Base-by-base conservation (phyloP, 306 rosid genomes). In the Cicer judaicum region DNA sequence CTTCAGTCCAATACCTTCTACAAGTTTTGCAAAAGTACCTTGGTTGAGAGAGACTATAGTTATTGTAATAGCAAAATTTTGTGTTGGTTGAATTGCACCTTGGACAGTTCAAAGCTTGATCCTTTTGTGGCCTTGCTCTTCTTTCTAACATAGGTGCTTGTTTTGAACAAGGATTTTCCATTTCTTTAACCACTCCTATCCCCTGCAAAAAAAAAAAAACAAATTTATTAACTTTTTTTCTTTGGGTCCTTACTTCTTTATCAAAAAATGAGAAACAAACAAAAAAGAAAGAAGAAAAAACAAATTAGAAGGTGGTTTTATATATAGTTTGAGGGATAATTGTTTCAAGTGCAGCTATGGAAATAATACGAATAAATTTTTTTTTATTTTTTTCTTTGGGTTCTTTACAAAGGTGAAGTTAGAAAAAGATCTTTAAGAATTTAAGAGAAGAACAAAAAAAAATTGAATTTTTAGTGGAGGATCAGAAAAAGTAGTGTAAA, bases 1-100 rank as follows among this genome's bases (percentile, higher is more conserved):
- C 99, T 53, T 90, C 96, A 74, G 99, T 95, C 99, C 99, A 95
- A 73, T 95, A 95, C 90, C 99, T 92, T 68, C 96, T 73, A 75
- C 99, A 95, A 66, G 98, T 86, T 81, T 95, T 95, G 84, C 99
- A 95, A 10, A 95, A 92, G 82, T 90, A 92, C 61, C 99, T 87
- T 19, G 99, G 99, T 81, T 95, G 99, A n/a, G 98, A 77, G 68
- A 95, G 90, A 53, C 97, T 92, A 42, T 92, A 95, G 79, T 95
- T 95, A 54, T 95, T 95, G 83, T 95, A 95, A 88, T 95, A 95
- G 15, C 99, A 95, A 85, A 95, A 95, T 73, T 94, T 95, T 1
- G 99, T 95, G 85, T 91, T 95, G 13, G 90, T 90, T 10, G 99
- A 95, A 79, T 89, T 95, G 86, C 99, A 95, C 90, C 99, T 84